These are phyloP conservation scores for Madurella mycetomatis DNA, from an alignment of 2,329 filamentous ascomycete genomes.

Conservation along the genomic window DNA sequence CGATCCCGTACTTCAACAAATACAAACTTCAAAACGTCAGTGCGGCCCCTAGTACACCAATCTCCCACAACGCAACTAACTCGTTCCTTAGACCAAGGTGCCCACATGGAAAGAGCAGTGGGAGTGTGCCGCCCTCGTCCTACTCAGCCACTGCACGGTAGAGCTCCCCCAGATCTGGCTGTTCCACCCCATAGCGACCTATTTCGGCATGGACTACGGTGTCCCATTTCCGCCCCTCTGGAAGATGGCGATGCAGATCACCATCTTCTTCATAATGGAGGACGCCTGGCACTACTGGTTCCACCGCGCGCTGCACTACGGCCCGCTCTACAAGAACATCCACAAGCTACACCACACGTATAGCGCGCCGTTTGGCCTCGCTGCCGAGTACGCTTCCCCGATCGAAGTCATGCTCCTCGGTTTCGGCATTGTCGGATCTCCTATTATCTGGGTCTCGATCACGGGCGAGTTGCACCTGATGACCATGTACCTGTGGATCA, in stretches of 20 bases:
- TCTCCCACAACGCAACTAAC: conserved; percentile 22
- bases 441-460: conserved; percentile 76
- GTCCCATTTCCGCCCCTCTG: conserved; percentile 83
- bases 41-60: conserved; percentile 17
- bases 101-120: conserved; percentile 92
- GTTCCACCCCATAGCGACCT: conserved; percentile 95
- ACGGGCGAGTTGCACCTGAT: conserved; percentile 88
- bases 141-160: conserved; percentile 94
- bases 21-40: conserved; percentile 90
- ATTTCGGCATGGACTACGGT: conserved; percentile 79
- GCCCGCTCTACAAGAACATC: conserved; percentile 89
- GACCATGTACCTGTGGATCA: conserved; percentile 98
- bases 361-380: conserved; percentile 92
- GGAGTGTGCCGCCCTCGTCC: conserved; percentile 87
- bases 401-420: conserved; percentile 96
- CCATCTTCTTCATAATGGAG: conserved; percentile 91
- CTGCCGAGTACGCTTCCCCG: conserved; percentile 94
- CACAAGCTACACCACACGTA: conserved; percentile 99
- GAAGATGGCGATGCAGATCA: conserved; percentile 88
- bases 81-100: conserved; percentile 59
- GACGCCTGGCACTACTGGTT: conserved; percentile 99
- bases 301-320: conserved; percentile 90
- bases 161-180: conserved; percentile 98
- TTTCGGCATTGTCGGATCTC: conserved; percentile 75
- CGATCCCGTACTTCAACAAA: conserved; percentile 78